These are phyloP conservation scores for Talaromyces wortmannii DNA, from an alignment of 495 filamentous ascomycete species.

Conservation along the genomic window DNA sequence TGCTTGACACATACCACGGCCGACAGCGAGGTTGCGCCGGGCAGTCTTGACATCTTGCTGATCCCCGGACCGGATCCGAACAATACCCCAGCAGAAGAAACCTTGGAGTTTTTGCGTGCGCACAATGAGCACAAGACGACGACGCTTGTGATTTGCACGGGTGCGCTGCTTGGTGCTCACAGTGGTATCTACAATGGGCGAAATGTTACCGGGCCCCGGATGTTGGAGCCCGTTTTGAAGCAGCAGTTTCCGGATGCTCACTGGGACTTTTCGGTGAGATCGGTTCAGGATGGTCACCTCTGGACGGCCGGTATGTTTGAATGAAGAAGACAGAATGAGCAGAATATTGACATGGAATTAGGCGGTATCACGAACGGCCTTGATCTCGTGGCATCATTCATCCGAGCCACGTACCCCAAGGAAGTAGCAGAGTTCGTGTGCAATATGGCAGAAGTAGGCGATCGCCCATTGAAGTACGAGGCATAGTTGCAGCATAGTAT, in stretches of 20 bases:
- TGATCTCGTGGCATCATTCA: slow-evolving; percentile 52
- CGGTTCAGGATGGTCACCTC: slow-evolving; percentile 51
- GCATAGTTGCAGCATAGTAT: background rate
- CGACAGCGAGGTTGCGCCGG: slow-evolving; percentile 32
- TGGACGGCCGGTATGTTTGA: slow-evolving; percentile 49
- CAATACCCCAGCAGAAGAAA: slow-evolving; percentile 19
- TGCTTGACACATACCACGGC: slow-evolving; percentile 30
- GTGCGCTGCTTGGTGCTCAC: slow-evolving; percentile 37
- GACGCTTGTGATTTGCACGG: slow-evolving; percentile 50
- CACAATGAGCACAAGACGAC: slow-evolving; percentile 31
- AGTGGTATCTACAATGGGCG: slow-evolving; percentile 44
- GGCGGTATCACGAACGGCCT: slow-evolving; percentile 58
- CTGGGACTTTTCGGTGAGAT: slow-evolving; percentile 38
- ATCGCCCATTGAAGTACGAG: slow-evolving; percentile 36
- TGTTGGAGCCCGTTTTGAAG: slow-evolving; percentile 34
- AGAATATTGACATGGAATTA: slow-evolving; percentile 7
- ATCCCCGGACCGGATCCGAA: slow-evolving; percentile 46
- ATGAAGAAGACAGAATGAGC: no score
- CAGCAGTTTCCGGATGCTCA: slow-evolving; percentile 35
- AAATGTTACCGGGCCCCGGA: slow-evolving; percentile 42
- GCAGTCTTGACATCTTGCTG: slow-evolving; percentile 44
- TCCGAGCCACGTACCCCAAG: slow-evolving; percentile 37
- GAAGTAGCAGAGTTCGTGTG: slow-evolving; percentile 41
- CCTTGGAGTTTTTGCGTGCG: slow-evolving; percentile 35
- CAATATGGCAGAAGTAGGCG: slow-evolving; percentile 42